Evolutionary conservation across 495 filamentous ascomycete genomes (phyloP), one percentile per base, ranked within the genome.

Genomic region (Penicillium cataractarum): DNA sequence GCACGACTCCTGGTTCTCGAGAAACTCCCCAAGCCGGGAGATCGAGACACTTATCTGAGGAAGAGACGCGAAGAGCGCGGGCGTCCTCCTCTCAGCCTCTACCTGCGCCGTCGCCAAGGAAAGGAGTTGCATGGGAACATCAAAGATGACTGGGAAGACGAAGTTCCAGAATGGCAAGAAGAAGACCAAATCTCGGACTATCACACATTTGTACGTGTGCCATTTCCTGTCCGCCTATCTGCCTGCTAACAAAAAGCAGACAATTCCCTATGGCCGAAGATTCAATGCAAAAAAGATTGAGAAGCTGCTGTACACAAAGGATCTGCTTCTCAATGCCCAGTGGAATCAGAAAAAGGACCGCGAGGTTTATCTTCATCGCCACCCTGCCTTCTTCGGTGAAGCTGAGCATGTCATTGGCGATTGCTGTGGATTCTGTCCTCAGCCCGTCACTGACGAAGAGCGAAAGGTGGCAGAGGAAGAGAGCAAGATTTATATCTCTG

Each of bases 271-370:
- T 56, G 91, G 91, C 9, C 69, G 71, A 4, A 87, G 80, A 58
- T 91, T 87, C 68, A 78, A 89, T 57, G 88, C 90, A 8, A 84
- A 83, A 55, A 90, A 84, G 68, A 92, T 93, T 55, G 90, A 93
- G 69, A 91, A 89, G 64, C 76, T 92, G 0, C 82, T 92, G 33
- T 93, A 91, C 72, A 90, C 88, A 4, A 88, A 89, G 61, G 91
- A 95, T 68, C 71, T 93, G 13, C 79, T 94, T n/a, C 82, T 95
- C 10, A 95, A 95, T 64, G 90, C 90, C 0, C 89, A 95, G 68
- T 95, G 91, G 91, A 95, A 93, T 64, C 84, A 87, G 63, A 80
- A 80, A 0, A 85, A 91, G 19, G 84, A 91, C 31, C 82, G 91
- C 19, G 77, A 85, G 40, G 87, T 92, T 3, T 84, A 89, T 62